Conservation (phyloP, 768 basidiomycete genomes). For the Tricholoma saponaceum region DNA sequence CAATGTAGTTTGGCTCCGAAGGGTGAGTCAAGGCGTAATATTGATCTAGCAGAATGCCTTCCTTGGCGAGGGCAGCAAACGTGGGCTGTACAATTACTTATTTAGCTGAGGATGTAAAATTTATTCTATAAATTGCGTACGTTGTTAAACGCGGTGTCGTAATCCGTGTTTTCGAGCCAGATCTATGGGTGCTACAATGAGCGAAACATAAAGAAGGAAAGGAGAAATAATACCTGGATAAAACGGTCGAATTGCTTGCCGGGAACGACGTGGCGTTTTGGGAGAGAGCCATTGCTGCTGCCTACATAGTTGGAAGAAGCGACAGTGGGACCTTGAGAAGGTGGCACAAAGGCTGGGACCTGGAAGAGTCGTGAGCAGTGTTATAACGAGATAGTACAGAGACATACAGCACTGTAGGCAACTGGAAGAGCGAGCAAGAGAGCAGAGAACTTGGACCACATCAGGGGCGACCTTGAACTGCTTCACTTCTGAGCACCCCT, state of each 20-base stretch:
- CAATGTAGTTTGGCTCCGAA: conserved; percentile 59
- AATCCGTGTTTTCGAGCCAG: conserved; percentile 66
- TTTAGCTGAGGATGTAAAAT: conserved; percentile 9
- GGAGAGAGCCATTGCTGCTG: background rate
- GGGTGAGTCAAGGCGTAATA: conserved; percentile 53
- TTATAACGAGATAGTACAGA: background rate
- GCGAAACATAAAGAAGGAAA: background rate
- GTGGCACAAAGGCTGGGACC: background rate
- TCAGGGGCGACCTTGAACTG: background rate
- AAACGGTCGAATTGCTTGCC: conserved; percentile 28
- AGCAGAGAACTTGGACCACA: background rate
- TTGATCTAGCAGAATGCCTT: conserved; percentile 45
- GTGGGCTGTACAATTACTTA: conserved; percentile 10
- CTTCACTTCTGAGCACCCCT: too few species aligned
- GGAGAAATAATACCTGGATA: conserved; percentile 4
- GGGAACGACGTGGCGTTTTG: background rate
- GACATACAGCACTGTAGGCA: background rate
- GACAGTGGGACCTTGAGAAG: background rate
- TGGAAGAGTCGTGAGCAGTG: background rate
- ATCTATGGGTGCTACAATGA: conserved; percentile 21
- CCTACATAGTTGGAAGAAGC: background rate
- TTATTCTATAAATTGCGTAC: background rate
- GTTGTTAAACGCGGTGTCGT: conserved; percentile 22
- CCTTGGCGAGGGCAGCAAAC: conserved; percentile 35
- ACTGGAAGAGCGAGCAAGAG: background rate